These are phyloP conservation scores for Ogataea polymorpha DNA, from an alignment of 805 yeast genomes.

Conservation along the genomic window DNA sequence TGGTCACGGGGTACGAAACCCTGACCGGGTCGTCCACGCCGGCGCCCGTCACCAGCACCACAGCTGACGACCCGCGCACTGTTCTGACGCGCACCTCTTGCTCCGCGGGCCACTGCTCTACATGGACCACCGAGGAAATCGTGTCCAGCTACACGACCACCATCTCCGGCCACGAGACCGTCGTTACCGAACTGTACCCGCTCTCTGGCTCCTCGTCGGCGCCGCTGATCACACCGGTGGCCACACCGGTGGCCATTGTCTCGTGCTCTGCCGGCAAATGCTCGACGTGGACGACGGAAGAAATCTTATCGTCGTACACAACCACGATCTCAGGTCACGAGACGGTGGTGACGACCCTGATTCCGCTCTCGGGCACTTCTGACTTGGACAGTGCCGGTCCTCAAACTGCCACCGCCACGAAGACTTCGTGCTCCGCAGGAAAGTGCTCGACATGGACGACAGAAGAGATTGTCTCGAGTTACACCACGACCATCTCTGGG, in stretches of 20 bases:
- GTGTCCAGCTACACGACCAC: constrained; percentile 26
- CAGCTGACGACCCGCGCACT: constrained; percentile 12
- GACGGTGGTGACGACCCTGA: constrained; percentile 19
- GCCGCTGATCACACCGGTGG: background rate
- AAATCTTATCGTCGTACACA: constrained; percentile 24
- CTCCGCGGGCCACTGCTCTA: constrained; percentile 23
- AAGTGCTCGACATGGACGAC: constrained; percentile 16
- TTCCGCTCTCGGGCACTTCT: background rate
- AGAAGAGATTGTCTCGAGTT: constrained; percentile 22
- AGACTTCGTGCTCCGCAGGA: constrained; percentile 22
- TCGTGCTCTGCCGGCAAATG: constrained; percentile 15
- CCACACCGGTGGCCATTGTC: constrained; percentile 12
- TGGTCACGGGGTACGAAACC: constrained; percentile 19
- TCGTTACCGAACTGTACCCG: constrained; percentile 21
- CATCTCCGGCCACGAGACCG: constrained; percentile 17
- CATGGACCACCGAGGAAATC: constrained; percentile 24
- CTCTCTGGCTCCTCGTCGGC: constrained; percentile 6
- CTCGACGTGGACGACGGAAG: constrained; percentile 16
- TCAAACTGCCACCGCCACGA: constrained; percentile 12
- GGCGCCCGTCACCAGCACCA: background rate
- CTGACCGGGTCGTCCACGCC: constrained; percentile 7
- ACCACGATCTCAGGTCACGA: constrained; percentile 17
- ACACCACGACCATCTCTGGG: constrained; percentile 24
- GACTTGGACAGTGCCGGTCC: background rate
- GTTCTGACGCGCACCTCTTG: constrained; percentile 21